Percentiles rank a stretch among this genome's conserved stretches.
These are phyloP conservation scores for Wickerhamiella australiensis DNA, from an alignment of 805 yeast genomes.

Conservation along the genomic window DNA sequence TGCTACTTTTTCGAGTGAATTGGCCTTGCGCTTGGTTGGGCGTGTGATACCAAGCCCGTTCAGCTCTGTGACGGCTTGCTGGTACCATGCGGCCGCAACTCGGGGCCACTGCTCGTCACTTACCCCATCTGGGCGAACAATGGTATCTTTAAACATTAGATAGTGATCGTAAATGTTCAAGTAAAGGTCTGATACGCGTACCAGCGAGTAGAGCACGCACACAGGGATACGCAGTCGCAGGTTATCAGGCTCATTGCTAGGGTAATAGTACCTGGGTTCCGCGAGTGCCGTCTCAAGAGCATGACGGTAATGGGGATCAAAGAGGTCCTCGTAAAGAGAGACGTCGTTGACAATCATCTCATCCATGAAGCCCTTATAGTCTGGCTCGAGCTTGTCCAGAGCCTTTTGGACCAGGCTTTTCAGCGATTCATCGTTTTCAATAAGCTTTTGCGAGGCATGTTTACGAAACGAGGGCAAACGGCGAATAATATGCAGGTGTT, in stretches of 20 bases:
- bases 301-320: constrained; percentile 37
- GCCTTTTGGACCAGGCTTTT: background rate
- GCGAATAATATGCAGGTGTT: constrained; percentile 17
- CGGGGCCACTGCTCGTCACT: constrained; percentile 45
- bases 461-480: constrained; percentile 30
- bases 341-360: constrained; percentile 30
- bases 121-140: constrained; percentile 18
- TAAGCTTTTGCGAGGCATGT: background rate
- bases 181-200: constrained; percentile 64
- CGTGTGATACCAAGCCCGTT: constrained; percentile 56
- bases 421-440: background rate
- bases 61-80: constrained; percentile 62
- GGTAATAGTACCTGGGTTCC: constrained; percentile 30
- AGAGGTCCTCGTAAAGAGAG: constrained; percentile 28
- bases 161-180: constrained; percentile 60
- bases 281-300: constrained; percentile 33
- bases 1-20: constrained; percentile 52
- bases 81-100: constrained; percentile 55
- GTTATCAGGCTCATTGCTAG: background rate
- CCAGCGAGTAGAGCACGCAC: constrained; percentile 49
- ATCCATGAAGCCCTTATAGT: background rate
- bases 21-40: constrained; percentile 46
- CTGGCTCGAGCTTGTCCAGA: background rate
- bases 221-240: constrained; percentile 35
- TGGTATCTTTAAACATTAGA: constrained; percentile 40